Percentiles rank a stretch among this genome's conserved stretches.
phyloP scores from a whole-genome alignment of 2,329 filamentous ascomycete species.

The Sphaerulina vaccinii region DNA sequence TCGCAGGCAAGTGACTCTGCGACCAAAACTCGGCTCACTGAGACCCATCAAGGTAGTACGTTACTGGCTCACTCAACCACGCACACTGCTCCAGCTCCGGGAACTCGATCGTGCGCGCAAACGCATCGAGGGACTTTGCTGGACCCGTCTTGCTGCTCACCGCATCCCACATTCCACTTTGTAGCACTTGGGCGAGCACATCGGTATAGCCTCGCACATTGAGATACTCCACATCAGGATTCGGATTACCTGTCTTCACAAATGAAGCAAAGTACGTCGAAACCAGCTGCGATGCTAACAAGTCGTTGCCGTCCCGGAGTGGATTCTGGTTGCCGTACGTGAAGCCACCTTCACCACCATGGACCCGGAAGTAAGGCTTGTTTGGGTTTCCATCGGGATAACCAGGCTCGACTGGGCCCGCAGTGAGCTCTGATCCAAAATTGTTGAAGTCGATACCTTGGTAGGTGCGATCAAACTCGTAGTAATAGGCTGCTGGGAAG shows the following conservation, averaged over 20 bases:
- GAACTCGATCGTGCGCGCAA: slow-evolving; percentile 47
- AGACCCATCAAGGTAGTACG: slow-evolving; percentile 44
- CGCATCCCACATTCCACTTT: slow-evolving; percentile 42
- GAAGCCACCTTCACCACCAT: slow-evolving; percentile 52
- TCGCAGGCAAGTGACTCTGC: too few relatives aligned
- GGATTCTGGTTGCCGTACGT: slow-evolving; percentile 38
- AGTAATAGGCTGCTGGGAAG: slow-evolving; percentile 56
- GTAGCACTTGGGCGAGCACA: slow-evolving; percentile 25
- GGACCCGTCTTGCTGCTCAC: slow-evolving; percentile 40
- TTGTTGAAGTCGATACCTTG: slow-evolving; percentile 54
- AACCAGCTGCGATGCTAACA: slow-evolving; percentile 47
- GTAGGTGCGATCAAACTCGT: slow-evolving; percentile 60
- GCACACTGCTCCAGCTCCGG: slow-evolving; percentile 54
- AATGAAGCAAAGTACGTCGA: slow-evolving; percentile 54
- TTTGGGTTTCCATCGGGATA: slow-evolving; percentile 50
- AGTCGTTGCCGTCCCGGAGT: slow-evolving; percentile 52
- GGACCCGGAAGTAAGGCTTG: slow-evolving; percentile 56
- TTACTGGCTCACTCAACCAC: slow-evolving; percentile 47
- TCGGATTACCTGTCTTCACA: slow-evolving; percentile 52
- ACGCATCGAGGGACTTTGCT: slow-evolving; percentile 49
- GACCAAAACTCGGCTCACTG: too few relatives aligned
- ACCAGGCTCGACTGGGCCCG: slow-evolving; percentile 39
- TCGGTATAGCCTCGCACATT: slow-evolving; percentile 48
- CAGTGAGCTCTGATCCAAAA: slow-evolving; percentile 43
- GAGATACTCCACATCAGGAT: slow-evolving; percentile 49